These are phyloP conservation scores for Flaveria brownii DNA, from an alignment of 129 eudicot species.

Conservation along the genomic window DNA sequence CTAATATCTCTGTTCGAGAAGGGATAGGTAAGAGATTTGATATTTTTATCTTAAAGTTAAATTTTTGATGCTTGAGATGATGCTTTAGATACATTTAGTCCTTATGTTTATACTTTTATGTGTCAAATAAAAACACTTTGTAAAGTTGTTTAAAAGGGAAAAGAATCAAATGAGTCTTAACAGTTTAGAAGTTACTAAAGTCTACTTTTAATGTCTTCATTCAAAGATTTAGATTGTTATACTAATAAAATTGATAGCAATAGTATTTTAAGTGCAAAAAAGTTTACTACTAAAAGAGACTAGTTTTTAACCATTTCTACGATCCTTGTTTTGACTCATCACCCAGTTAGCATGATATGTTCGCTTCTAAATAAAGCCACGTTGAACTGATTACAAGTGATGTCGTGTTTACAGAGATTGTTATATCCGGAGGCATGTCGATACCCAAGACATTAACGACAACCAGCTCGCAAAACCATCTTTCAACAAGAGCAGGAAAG, in stretches of 20 bases:
- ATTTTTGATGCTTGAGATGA: not conserved
- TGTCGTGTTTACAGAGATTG: slow-evolving; percentile 59
- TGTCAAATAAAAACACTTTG: not conserved
- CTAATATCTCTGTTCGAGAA: slow-evolving; percentile 78
- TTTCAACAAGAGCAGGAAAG: slow-evolving; percentile 55
- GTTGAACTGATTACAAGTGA: not conserved
- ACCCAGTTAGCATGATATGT: not conserved
- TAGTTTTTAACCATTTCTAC: not conserved
- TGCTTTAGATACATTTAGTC: not conserved
- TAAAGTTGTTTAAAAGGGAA: no score
- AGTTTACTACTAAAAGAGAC: not conserved
- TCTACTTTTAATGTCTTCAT: not conserved
- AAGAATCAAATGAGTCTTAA: no score
- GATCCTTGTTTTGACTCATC: not conserved
- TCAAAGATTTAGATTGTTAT: no score
- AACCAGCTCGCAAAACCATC: slow-evolving; percentile 34
- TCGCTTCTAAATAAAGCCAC: not conserved
- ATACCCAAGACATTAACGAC: slow-evolving; percentile 68
- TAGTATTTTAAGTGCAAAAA: not conserved
- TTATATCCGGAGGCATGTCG: slow-evolving; percentile 87
- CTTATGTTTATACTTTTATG: not conserved
- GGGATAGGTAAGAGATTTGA: slow-evolving; percentile 63
- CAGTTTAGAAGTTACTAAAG: not conserved
- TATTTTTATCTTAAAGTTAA: not conserved
- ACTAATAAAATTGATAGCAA: no score